A percentile compares a stretch with the other conserved stretches of the same genome.
phyloP scores from a whole-genome alignment of 2,329 filamentous ascomycete species.

The Talaromyces sp. region DNA sequence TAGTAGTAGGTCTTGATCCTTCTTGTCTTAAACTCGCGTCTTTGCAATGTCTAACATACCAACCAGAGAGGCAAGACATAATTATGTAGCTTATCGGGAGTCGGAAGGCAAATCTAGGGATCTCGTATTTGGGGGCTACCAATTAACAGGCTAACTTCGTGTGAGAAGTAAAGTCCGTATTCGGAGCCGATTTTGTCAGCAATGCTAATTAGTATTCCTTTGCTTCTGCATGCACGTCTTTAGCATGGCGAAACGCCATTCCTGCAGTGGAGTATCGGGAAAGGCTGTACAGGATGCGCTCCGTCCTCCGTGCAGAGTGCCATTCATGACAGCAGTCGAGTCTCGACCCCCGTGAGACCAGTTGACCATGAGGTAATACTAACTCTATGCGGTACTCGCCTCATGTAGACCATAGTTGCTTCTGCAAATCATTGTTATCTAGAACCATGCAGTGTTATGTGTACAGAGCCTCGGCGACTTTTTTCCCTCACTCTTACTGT shows the following conservation, averaged over 20 bases:
- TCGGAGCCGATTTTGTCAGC: too few species aligned
- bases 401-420: neutral
- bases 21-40: too few species aligned
- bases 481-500: neutral
- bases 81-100: too few species aligned
- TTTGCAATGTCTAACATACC: too few species aligned
- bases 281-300: neutral
- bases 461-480: neutral
- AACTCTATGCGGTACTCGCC: neutral
- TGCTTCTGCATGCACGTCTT: neutral
- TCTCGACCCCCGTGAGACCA: neutral
- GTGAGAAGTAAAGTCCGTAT: too few species aligned
- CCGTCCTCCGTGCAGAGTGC: neutral
- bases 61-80: too few species aligned
- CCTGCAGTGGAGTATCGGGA: neutral
- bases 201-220: neutral
- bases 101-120: too few species aligned
- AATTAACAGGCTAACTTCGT: too few species aligned
- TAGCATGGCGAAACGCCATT: neutral
- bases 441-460: neutral
- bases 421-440: neutral
- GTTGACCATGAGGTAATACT: neutral
- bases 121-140: too few species aligned
- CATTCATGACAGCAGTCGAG: too few species aligned
- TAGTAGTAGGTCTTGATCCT: too few species aligned